Evolutionary conservation across 495 filamentous ascomycete species (phyloP).

Genomic region (Penicillium cinerascens): DNA sequence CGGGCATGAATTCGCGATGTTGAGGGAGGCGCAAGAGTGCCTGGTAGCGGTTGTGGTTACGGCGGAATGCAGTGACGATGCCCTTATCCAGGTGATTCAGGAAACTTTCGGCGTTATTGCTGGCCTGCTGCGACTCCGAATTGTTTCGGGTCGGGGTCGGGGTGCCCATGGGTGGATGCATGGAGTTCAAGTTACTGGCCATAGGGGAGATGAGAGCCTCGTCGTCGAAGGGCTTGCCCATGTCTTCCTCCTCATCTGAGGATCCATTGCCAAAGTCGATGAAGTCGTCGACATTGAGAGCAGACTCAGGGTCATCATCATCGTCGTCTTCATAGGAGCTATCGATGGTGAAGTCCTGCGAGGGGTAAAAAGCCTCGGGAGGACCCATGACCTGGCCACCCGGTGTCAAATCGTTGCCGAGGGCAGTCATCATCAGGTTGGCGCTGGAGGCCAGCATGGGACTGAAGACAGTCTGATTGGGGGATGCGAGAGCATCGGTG

Average conservation of each 20-base stretch:
- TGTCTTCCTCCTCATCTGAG: slow-evolving; percentile 48
- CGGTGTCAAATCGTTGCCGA: slow-evolving; percentile 54
- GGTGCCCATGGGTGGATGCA: slow-evolving; percentile 35
- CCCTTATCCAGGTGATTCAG: slow-evolving; percentile 67
- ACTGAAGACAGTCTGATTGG: slow-evolving; percentile 45
- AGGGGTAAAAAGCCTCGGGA: slow-evolving; percentile 74
- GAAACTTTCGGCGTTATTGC: slow-evolving; percentile 52
- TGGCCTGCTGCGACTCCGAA: slow-evolving; percentile 46
- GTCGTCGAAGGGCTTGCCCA: slow-evolving; percentile 38
- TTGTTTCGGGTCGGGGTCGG: slow-evolving; percentile 51
- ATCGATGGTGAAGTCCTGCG: slow-evolving; percentile 55
- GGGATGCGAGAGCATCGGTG: slow-evolving; percentile 47
- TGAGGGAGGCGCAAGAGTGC: slow-evolving; percentile 61
- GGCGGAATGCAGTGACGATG: slow-evolving; percentile 73
- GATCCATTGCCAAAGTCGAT: slow-evolving; percentile 63
- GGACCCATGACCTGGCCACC: slow-evolving; percentile 67
- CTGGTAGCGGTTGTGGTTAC: slow-evolving; percentile 71
- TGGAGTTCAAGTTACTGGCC: slow-evolving; percentile 20
- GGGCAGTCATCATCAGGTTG: slow-evolving; percentile 72
- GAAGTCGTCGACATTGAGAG: slow-evolving; percentile 67
- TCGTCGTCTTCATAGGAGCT: slow-evolving; percentile 54
- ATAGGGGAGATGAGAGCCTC: slow-evolving; percentile 36
- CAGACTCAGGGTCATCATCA: slow-evolving; percentile 62
- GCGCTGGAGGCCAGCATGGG: slow-evolving; percentile 66
- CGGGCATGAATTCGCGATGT: slow-evolving; percentile 49